A percentile compares a stretch with the other conserved stretches of the same genome.
These are phyloP conservation scores for Paradendryphiella salina DNA, from an alignment of 2,329 filamentous ascomycete species.

Conservation along the genomic window DNA sequence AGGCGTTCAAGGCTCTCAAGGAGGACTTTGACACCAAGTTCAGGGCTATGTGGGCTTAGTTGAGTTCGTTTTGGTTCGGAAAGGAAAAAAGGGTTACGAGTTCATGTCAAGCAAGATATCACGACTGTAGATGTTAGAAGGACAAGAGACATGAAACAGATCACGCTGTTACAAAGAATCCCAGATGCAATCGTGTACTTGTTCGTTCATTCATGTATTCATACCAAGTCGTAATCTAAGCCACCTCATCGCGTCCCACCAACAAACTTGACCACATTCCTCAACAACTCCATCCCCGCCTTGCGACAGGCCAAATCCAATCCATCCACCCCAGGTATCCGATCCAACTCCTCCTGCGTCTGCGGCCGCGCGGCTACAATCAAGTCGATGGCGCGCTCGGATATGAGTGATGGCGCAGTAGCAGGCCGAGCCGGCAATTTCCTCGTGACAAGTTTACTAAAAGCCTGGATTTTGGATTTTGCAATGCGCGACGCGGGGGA, in stretches of 20 bases:
- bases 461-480: constrained; percentile 34
- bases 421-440: constrained; percentile 14
- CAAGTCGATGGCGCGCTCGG: constrained; percentile 25
- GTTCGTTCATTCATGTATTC: not conserved
- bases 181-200: too few relatives aligned
- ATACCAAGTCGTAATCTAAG: not conserved
- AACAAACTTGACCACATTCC: constrained; percentile 33
- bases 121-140: not conserved
- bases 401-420: constrained; percentile 21
- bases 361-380: constrained; percentile 25
- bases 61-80: not conserved
- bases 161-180: too few relatives aligned
- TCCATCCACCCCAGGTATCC: constrained; percentile 29
- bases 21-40: constrained; percentile 68
- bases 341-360: constrained; percentile 30
- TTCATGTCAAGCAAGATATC: not conserved
- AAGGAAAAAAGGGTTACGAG: not conserved
- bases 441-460: constrained; percentile 32
- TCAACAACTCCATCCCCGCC: constrained; percentile 28
- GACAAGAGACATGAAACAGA: too few relatives aligned
- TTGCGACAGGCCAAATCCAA: constrained; percentile 29
- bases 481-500: constrained; percentile 6
- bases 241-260: not conserved
- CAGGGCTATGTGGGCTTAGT: constrained; percentile 61
- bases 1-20: constrained; percentile 61